Percentiles rank a stretch among this genome's conserved stretches.
Evolutionary conservation across 106 monocot species (phyloP).

Genomic region (Ottelia alismoides): DNA sequence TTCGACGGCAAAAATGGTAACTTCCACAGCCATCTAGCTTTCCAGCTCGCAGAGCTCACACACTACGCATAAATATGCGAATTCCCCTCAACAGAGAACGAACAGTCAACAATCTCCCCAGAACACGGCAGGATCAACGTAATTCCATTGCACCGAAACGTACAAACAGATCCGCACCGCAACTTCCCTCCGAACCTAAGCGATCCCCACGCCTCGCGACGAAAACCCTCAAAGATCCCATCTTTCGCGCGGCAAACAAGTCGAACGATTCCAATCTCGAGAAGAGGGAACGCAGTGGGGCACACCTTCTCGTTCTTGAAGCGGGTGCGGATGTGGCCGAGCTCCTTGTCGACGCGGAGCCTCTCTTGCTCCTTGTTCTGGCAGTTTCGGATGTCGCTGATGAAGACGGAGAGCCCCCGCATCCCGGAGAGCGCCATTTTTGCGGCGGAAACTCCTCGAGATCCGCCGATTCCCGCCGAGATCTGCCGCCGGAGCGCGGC

Average conservation of each 20-base stretch:
- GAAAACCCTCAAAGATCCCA: background rate
- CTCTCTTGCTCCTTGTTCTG: constrained; percentile 98
- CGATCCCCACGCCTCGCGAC: background rate
- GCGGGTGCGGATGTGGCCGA: constrained; percentile 78
- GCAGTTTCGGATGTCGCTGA: constrained; percentile 93
- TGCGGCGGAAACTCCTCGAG: constrained; percentile 1
- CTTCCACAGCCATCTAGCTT: too few species aligned
- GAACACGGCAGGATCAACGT: too few species aligned
- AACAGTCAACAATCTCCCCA: too few species aligned
- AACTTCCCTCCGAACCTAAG: too few species aligned
- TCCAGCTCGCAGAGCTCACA: too few species aligned
- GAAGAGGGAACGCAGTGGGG: background rate
- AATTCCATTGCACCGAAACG: too few species aligned
- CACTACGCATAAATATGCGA: too few species aligned
- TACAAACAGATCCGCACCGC: too few species aligned
- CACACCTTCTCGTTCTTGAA: constrained; percentile 95
- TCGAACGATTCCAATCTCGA: background rate
- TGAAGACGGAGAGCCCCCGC: constrained; percentile 96
- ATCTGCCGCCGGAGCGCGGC: constrained; percentile 1
- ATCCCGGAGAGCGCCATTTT: constrained; percentile 81
- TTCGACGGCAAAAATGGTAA: too few species aligned
- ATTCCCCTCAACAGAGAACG: too few species aligned
- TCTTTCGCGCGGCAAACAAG: background rate
- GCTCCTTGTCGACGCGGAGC: constrained; percentile 94
- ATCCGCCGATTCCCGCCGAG: background rate